Evolutionary conservation across 169 alveolate species (phyloP).

Genomic region (Neospora caninum): DNA sequence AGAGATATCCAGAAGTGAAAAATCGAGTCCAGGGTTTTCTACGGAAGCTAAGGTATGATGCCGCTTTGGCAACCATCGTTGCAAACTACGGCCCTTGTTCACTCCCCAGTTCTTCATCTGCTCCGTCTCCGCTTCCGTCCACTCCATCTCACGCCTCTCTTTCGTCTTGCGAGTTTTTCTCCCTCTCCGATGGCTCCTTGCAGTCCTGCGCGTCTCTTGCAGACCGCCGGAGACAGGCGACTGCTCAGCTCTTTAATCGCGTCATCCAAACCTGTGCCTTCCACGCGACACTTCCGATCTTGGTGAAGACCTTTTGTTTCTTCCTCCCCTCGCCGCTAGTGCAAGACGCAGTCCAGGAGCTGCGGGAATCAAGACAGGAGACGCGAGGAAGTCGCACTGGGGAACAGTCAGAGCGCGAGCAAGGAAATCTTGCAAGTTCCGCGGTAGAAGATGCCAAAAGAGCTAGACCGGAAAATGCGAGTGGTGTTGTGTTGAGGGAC

Average conservation of each 20-base stretch:
- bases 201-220: not conserved
- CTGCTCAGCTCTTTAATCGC: not conserved
- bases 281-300: not conserved
- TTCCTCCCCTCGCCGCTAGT: not conserved
- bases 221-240: not conserved
- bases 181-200: slow-evolving; percentile 13
- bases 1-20: not conserved
- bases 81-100: not conserved
- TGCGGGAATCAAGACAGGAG: not conserved
- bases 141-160: not conserved
- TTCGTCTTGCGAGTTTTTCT: not conserved
- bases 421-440: too few relatives aligned
- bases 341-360: not conserved
- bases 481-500: too few relatives aligned
- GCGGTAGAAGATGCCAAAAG: too few relatives aligned
- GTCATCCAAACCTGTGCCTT: slow-evolving; percentile 6
- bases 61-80: not conserved
- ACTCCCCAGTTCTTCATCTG: not conserved
- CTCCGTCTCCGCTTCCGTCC: not conserved
- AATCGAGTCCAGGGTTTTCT: not conserved
- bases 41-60: not conserved
- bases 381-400: too few relatives aligned
- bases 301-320: not conserved
- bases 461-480: too few relatives aligned
- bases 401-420: too few relatives aligned